A percentile compares a stretch with the other conserved stretches of the same genome.
These are phyloP conservation scores for Leccinum griseonigrum DNA, from an alignment of 1,284 basidiomycete genomes.

Conservation along the genomic window DNA sequence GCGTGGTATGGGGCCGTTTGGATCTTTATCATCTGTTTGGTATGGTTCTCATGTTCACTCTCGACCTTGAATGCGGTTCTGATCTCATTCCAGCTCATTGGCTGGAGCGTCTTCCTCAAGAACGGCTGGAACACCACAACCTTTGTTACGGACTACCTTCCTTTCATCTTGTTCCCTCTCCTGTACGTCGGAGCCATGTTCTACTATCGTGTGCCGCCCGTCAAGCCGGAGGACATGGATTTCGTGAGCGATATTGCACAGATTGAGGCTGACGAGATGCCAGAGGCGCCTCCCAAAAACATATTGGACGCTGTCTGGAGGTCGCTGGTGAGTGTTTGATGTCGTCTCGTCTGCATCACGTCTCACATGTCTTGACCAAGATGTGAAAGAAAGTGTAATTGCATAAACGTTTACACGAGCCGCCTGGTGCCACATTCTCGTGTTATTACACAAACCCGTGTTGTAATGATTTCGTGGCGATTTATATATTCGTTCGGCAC, in stretches of 20 bases:
- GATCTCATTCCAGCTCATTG: conserved; percentile 55
- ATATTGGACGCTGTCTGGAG: conserved; percentile 65
- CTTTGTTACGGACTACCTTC: conserved; percentile 81
- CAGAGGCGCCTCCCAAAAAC: conserved; percentile 73
- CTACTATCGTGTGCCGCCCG: conserved; percentile 46
- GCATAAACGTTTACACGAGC: not conserved
- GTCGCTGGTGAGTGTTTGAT: conserved; percentile 57
- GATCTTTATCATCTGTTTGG: conserved; percentile 66
- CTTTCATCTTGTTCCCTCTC: conserved; percentile 71
- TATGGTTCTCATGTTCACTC: conserved; percentile 38
- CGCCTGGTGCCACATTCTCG: not conserved
- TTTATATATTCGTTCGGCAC: conserved; percentile 5
- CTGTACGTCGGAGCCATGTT: conserved; percentile 63
- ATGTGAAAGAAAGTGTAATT: conserved; percentile 20
- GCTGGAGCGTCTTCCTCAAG: conserved; percentile 74
- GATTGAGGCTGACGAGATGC: conserved; percentile 69
- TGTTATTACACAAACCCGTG: conserved; percentile 5
- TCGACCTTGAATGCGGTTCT: not conserved
- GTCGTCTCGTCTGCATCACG: not conserved
- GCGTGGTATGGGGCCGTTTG: conserved; percentile 62
- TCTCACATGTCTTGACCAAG: conserved; percentile 14
- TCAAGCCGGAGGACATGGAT: conserved; percentile 70
- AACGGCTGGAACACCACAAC: conserved; percentile 57
- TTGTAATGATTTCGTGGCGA: not conserved
- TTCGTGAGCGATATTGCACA: conserved; percentile 70